Base-by-base conservation (phyloP, 305 asterid genomes). In the Fraxinus paxiana region DNA sequence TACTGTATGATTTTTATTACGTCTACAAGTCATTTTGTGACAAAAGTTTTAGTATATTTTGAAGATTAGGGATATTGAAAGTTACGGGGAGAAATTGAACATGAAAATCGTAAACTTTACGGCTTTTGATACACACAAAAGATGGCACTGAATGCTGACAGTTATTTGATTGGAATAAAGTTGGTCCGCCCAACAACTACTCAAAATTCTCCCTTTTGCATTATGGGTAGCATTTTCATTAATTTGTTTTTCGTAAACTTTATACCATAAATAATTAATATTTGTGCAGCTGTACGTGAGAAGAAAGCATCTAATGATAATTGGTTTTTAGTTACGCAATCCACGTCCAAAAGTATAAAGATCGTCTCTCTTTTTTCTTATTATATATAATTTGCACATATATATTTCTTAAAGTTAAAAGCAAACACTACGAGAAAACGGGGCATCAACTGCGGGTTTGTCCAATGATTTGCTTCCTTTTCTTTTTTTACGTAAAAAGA, bases 321-420 rank as follows among this genome's bases (percentile, higher is more conserved):
- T 51, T 13, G 67, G 28, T 22, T 84, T 80, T 77, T 37, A 77
- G 79, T 81, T 78, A 83, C 87, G 95, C 88, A 87, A 74, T 90
- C 95, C 91, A 90, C 92, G 87, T 87, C 88, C 87, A 86, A 89
- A 91, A 86, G 91, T 38, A 24, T 26, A 33, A 83, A 76, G 80
- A 78, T 24, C 69, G 77, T 79, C 83, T 51, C 33, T 78, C 38
- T 78, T 10, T 75, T 59, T 75, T 7, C 71, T 76, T 75, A 15
- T 28, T 20, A 61, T 61, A 22, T 20, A 61, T 61, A 22, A 34
- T 35, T 73, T 73, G 72, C 33, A 77, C 10, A 7, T 75, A 80
- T 33, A 30, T 20, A 48, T 13, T 0, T 43, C 43, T 65, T 10
- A n/a, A 24, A 80, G 81, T 69, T 56, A 63, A 80, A 81, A 78